Evolutionary conservation across 2,329 filamentous ascomycete species (phyloP), one percentile per base, ranked within the genome.

Genomic region (Pestalotiopsis sp.): DNA sequence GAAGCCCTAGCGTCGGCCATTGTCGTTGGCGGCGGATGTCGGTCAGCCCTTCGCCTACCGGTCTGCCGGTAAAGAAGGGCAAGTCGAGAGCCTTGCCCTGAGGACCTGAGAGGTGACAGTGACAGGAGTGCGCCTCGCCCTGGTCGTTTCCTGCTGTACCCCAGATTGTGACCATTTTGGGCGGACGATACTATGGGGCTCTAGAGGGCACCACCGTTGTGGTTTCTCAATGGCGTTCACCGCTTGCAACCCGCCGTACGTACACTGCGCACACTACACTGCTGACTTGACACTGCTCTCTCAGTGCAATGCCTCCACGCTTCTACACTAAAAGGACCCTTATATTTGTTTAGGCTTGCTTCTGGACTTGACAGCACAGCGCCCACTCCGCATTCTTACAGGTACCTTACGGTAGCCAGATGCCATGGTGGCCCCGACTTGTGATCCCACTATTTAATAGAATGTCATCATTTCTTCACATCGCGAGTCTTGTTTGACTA

Each of bases 1-100:
- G 27, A 41, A 14, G 9, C 52, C 65, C 56, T 45, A 17, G 14
- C 23, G 17, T 27, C 56, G 31, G 27, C 65, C 65, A 31, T 14
- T 38, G 38, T 38, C 27, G 41, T 60, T 56, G 56, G 52, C 20
- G 56, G n/a, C 65, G 65, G 65, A 45, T 66, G 65, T 66, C 65
- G 65, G 65, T 20, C 52, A 31, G 20, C 27, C 14, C 45, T 66
- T 17, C 41, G 23, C 64, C 31, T 57, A 57, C 65, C 65, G 38
- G 36, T 56, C 65, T 56, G 65, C 17, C 65, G 65, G 56, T 66
- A 66, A 14, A 66, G n/a, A 60, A 25, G 31, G 31, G 31, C 31
- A 36, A 36, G 9, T 36, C 31, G 31, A 36, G 31, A 36, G 31
- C 31, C 31, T 36, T 36, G 62, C 60, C 60, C 60, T 63, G 60